Percentiles rank a stretch among this genome's conserved stretches.
These are phyloP conservation scores for Exophiala aquamarina DNA, from an alignment of 2,329 filamentous ascomycete species.

Conservation along the genomic window DNA sequence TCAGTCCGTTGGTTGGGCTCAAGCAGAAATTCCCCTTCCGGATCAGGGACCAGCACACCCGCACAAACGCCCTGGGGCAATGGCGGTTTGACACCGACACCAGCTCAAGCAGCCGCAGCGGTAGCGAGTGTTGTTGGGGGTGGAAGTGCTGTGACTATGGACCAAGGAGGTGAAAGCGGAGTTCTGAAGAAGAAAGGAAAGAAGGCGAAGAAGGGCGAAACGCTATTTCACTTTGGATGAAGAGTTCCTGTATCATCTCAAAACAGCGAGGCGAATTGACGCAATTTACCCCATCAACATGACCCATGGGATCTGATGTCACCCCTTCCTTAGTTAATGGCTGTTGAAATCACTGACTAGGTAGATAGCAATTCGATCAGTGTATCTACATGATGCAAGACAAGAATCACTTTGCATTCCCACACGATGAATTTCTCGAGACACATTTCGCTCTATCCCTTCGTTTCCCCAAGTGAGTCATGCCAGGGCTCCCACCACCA, in stretches of 20 bases:
- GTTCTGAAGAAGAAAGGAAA: conserved; percentile 30
- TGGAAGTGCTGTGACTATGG: conserved; percentile 24
- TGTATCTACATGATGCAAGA: too few relatives aligned
- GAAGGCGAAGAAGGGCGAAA: conserved; percentile 43
- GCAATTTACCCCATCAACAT: too few relatives aligned
- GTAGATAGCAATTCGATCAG: too few relatives aligned
- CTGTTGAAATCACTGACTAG: too few relatives aligned
- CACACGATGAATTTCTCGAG: too few relatives aligned
- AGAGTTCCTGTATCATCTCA: not conserved
- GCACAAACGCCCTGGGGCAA: conserved; percentile 39
- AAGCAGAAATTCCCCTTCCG: conserved; percentile 17
- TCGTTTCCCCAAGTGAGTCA: too few relatives aligned
- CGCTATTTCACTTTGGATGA: conserved; percentile 42
- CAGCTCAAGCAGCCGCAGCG: conserved; percentile 19
- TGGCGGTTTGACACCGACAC: conserved; percentile 25
- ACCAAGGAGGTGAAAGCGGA: conserved; percentile 26
- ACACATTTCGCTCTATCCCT: too few relatives aligned
- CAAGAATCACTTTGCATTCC: too few relatives aligned
- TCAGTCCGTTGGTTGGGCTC: conserved; percentile 44
- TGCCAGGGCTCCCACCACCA: too few relatives aligned
- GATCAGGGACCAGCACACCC: conserved; percentile 34
- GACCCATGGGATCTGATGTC: too few relatives aligned
- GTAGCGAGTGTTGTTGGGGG: conserved; percentile 11
- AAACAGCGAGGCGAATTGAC: too few relatives aligned
- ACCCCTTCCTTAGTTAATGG: too few relatives aligned